Percentiles rank a stretch among this genome's conserved stretches.
phyloP scores from a whole-genome alignment of 164 flowering plant genomes.

The Tetrastigma voinierianum region DNA sequence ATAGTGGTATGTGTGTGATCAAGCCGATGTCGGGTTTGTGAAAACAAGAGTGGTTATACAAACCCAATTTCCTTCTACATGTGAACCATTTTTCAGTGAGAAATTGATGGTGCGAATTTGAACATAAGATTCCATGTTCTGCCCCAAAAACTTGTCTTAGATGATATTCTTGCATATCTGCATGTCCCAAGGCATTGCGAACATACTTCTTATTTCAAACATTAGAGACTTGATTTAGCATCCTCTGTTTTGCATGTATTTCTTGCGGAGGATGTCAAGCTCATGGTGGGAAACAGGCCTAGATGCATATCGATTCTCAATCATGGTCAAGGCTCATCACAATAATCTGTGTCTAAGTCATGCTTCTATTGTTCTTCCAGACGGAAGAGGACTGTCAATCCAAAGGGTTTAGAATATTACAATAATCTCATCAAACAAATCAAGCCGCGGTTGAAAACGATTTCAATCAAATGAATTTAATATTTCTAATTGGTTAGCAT shows the following conservation, averaged over 20 bases:
- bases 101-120: no score
- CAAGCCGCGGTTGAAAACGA: constrained; percentile 14
- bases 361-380: constrained; percentile 14
- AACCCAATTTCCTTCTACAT: no score
- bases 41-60: no score
- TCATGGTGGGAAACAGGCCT: constrained; percentile 49
- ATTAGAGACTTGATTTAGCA: no score
- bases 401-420: constrained; percentile 41
- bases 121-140: no score
- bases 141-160: no score
- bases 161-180: no score
- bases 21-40: no score
- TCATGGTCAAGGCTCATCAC: constrained; percentile 58
- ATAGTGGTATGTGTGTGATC: no score
- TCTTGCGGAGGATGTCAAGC: constrained; percentile 49
- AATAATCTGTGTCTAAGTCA: constrained; percentile 20
- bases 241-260: neutral
- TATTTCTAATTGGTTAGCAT: neutral
- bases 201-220: no score
- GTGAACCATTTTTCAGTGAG: no score
- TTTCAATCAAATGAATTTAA: neutral
- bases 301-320: constrained; percentile 53
- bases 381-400: constrained; percentile 44
- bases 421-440: constrained; percentile 40
- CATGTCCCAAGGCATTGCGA: no score